A percentile compares a stretch with the other conserved stretches of the same genome.
Conservation (phyloP, 805 yeast genomes). For the Kluyveromyces aestuarii region DNA sequence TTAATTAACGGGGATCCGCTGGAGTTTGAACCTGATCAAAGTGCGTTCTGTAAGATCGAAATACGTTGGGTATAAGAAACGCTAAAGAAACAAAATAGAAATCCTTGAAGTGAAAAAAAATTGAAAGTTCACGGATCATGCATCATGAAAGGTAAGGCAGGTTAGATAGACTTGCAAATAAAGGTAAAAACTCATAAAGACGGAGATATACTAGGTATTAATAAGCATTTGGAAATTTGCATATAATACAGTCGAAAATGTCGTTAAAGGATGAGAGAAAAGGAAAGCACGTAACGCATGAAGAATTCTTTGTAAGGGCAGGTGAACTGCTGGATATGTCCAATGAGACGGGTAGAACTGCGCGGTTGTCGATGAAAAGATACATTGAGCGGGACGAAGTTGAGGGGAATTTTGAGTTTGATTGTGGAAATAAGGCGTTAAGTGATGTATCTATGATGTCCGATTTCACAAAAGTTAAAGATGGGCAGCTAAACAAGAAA, state of each 20-base stretch:
- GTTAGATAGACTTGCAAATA: neutral
- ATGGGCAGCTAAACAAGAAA: constrained; percentile 18
- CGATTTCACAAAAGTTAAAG: constrained; percentile 6
- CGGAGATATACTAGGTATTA: neutral
- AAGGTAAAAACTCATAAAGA: neutral
- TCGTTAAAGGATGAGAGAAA: constrained; percentile 4
- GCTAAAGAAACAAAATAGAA: neutral
- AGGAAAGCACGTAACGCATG: constrained; percentile 6
- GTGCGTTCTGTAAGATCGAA: neutral
- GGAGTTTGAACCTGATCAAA: neutral
- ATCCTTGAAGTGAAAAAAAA: neutral
- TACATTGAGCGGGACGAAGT: constrained; percentile 21
- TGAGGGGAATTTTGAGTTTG: constrained; percentile 38
- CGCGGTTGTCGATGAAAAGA: constrained; percentile 23
- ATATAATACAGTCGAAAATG: neutral
- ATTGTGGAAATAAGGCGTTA: constrained; percentile 35
- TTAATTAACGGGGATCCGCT: too few relatives aligned
- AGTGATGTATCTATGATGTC: constrained; percentile 24
- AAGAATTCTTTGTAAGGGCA: constrained; percentile 18
- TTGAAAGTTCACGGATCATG: neutral
- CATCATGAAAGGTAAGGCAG: neutral
- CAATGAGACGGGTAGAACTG: constrained; percentile 19
- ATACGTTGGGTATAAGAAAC: neutral
- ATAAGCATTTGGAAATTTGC: neutral
- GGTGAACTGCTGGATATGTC: constrained; percentile 19